Evolutionary conservation across 177 flowering plant species (phyloP), one percentile per base, ranked within the genome.

Genomic region (Vitis hybrid): DNA sequence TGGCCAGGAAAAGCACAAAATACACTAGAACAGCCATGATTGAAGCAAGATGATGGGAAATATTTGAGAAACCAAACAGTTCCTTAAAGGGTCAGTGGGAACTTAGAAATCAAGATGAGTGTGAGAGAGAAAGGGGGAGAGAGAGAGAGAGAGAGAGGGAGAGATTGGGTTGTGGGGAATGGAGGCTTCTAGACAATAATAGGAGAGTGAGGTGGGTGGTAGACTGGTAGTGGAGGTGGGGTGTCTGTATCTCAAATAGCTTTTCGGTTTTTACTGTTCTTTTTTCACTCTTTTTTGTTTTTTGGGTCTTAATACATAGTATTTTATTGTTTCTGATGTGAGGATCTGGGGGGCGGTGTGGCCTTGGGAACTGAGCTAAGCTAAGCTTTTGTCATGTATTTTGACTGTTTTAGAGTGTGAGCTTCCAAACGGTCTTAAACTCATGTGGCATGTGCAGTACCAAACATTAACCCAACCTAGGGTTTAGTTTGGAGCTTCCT

Each of bases 361-460:
- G 8, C 62, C 46, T 74, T 51, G 77, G 72, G 50, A 74, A 63
- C 11, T 56, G 72, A 14, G 56, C 58, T 1, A 65, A 59, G 56
- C n/a, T 46, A 7, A 30, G n/a, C 21, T 65, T 72, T 72, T 72
- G 55, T 52, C 67, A 56, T 30, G 54, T 72, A 58, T 21, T 40
- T 40, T 54, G 3, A 54, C 56, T 54, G 56, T 54, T 15, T 54
- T 1, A 17, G 56, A 17, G 18, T 15, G 55, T 3, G 30, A 11
- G 13, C 48, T 17, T 46, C 65, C 73, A 64, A 79, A 82, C 85
- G 85, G 82, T 82, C 82, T 58, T 75, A 72, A 79, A 79, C 85
- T 69, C 78, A 69, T 19, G 69, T 61, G 55, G 6, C 30, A 27
- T 27, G 30, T 27, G 30, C 30, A 27, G 30, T 27, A 27, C 77